Evolutionary conservation across 768 basidiomycete species (phyloP), one percentile per base, ranked within the genome.

Genomic region (Chalciporus pseudorubinellus): DNA sequence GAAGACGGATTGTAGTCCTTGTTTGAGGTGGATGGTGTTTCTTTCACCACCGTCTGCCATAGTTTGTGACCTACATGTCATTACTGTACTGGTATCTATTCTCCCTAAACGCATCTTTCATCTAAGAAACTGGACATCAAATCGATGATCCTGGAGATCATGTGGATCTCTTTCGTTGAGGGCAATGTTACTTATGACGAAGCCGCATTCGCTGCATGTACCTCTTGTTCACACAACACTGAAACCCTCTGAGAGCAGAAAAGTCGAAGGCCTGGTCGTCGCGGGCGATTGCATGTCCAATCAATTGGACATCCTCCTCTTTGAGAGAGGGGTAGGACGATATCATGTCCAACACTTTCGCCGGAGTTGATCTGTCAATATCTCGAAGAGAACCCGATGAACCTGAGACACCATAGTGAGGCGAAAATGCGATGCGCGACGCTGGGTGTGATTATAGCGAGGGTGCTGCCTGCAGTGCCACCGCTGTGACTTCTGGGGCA

Each of bases 1-100:
- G 67, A 44, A 76, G 62, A 76, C 42, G 42, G 57, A 65, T n/a
- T 41, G 50, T 51, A 44, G 75, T 84, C 83, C 79, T 80, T 70
- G 86, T 89, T 88, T 89, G 87, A 89, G 83, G 87, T 70, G 70
- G 72, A 75, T 74, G 70, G 78, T 75, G 80, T 74, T 36, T 40
- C 44, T 59, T 48, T 53, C 24, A 77, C 79, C 79, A 75, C 72
- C 71, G 71, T 74, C 74, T 78, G 83, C 83, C 81, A 88, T 88
- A 86, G 78, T 66, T 63, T 70, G 64, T 31, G 72, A 71, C 68
- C 51, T 8, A 71, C 68, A 73, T 29, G 10, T 16, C 28, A 21
- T 44, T 3, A 11, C 29, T 39, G 3, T 46, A 24, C 39, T 63
- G 67, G 62, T 55, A 70, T 71, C 65, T 24, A 26, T 18, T 11